These are phyloP conservation scores for Cercospora sp. DNA, from an alignment of 2,329 filamentous ascomycete species.

Conservation along the genomic window DNA sequence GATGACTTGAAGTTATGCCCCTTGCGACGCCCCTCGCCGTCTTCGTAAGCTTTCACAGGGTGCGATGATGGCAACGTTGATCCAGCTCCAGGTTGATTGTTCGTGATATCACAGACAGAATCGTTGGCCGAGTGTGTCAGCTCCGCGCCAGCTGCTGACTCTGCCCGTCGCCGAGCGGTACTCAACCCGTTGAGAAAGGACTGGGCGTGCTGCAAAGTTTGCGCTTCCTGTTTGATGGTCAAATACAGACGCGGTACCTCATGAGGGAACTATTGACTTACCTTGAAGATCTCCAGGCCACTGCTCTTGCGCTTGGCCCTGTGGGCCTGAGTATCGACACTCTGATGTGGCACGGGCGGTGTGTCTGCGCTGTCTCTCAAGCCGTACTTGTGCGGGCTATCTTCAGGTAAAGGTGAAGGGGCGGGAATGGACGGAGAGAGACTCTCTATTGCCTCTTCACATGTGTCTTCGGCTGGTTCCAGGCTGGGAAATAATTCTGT, in stretches of 20 bases:
- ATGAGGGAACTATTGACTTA: conserved; percentile 9
- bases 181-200: conserved; percentile 39
- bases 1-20: conserved; percentile 37
- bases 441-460: conserved; percentile 18
- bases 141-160: conserved; percentile 27
- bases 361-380: conserved; percentile 37
- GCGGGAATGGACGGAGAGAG: conserved; percentile 36
- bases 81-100: conserved; percentile 12
- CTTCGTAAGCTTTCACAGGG: conserved; percentile 16
- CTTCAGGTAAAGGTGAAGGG: conserved; percentile 37
- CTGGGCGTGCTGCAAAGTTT: conserved; percentile 36
- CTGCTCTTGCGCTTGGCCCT: conserved; percentile 36
- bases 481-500: conserved; percentile 4
- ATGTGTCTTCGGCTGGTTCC: conserved; percentile 18
- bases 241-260: neutral
- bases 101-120: conserved; percentile 15
- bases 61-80: conserved; percentile 26
- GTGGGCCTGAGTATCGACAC: conserved; percentile 25
- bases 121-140: conserved; percentile 16
- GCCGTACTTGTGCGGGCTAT: conserved; percentile 40
- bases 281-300: conserved; percentile 39
- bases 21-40: conserved; percentile 29
- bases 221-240: conserved; percentile 33
- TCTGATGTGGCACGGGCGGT: conserved; percentile 30
- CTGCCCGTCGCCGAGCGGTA: conserved; percentile 36